Evolutionary conservation across 345 rosid species (phyloP), one percentile per base, ranked within the genome.

Genomic region (Chamaenerion angustifolium): DNA sequence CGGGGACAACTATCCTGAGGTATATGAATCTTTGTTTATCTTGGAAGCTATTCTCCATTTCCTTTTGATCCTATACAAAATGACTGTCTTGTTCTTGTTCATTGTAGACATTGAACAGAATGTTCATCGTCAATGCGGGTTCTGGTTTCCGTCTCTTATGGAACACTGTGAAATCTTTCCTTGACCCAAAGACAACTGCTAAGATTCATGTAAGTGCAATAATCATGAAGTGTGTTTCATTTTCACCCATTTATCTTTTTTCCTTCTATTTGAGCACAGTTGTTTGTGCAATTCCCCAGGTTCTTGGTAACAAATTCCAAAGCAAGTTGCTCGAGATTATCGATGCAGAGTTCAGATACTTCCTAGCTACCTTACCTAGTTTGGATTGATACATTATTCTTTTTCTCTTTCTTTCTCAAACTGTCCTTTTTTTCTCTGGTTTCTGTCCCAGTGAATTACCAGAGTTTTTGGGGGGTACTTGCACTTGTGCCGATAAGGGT

Each of bases 91-190:
- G 40, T 5, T 12, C 37, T 35, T 8, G n/a, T 37, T 21, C 12
- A 43, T 57, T 58, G 57, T 49, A 92, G 98, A 87, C 96, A 19
- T 56, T 92, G 48, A 78, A 82, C 68, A 79, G 93, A 25, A 87
- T 92, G 98, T 87, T 80, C 68, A 92, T 92, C 76, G 84, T 87
- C 55, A 87, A 92, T 72, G 96, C 93, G 4, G 98, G 96, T 45
- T 31, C 93, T 40, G 95, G 93, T 70, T 92, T 92, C 68, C 70
- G 92, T 69, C 81, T 92, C 57, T 65, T 92, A 37, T 92, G 96
- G 98, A 83, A 65, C 52, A 72, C 95, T 0, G 69, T 87, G 4
- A 90, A 86, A 64, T 56, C 65, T 7, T 83, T 90, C 65, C 81
- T 90, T 40, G 96, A 90, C 51, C 89, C 98, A 27, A 92, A 80